These are phyloP conservation scores for Spinellus fusiger DNA, from an alignment of 192 early-diverging fungal genomes.

Conservation along the genomic window DNA sequence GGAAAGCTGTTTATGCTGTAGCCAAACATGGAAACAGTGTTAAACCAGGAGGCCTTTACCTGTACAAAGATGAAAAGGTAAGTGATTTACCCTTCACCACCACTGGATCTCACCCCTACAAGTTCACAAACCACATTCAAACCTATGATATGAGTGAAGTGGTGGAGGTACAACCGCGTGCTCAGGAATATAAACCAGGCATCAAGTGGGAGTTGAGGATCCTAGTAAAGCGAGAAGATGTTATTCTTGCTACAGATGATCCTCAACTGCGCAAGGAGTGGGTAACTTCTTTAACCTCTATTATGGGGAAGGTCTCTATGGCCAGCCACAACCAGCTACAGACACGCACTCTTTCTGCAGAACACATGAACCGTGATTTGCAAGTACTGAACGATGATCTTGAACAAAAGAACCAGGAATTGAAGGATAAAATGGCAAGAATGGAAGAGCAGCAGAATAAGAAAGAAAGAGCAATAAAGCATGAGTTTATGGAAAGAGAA, in stretches of 20 bases:
- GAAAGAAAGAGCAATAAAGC: not conserved
- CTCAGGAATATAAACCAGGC: conserved; percentile 33
- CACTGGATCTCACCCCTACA: not conserved
- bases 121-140: conserved; percentile 38
- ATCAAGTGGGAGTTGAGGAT: conserved; percentile 44
- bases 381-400: conserved; percentile 14
- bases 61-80: conserved; percentile 53
- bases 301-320: conserved; percentile 43
- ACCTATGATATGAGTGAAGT: conserved; percentile 47
- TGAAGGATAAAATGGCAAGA: conserved; percentile 13
- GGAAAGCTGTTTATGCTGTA: conserved; percentile 45
- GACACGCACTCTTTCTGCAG: conserved; percentile 25
- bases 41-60: conserved; percentile 38
- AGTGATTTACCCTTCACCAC: no score
- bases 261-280: conserved; percentile 38
- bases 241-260: conserved; percentile 41
- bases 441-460: not conserved
- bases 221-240: conserved; percentile 39
- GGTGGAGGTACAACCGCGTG: conserved; percentile 37
- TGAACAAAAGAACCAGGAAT: conserved; percentile 3
- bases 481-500: conserved; percentile 6
- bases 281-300: conserved; percentile 40
- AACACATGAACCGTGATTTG: conserved; percentile 21
- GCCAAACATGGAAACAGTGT: conserved; percentile 41
- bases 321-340: conserved; percentile 40